Percentiles rank a stretch among this genome's conserved stretches.
These are phyloP conservation scores for Eucalyptus tenuipes DNA, from an alignment of 345 rosid genomes.

Conservation along the genomic window DNA sequence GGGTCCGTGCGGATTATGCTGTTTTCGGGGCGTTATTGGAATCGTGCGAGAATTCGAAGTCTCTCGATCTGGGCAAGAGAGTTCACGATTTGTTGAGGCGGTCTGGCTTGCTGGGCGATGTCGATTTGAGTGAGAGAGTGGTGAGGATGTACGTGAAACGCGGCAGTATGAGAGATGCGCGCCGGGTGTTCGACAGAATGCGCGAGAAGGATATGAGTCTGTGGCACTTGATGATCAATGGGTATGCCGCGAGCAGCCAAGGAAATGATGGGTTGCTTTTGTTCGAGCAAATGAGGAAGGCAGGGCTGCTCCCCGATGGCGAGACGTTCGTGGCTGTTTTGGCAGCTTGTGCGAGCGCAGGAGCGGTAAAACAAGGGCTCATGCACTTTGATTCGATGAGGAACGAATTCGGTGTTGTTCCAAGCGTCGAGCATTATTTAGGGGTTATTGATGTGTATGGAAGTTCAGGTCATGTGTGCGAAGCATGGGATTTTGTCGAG, in stretches of 20 bases:
- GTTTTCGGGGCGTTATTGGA: slow-evolving; percentile 23
- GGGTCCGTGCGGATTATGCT: slow-evolving; percentile 14
- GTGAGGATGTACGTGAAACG: slow-evolving; percentile 16
- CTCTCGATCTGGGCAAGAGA: slow-evolving; percentile 19
- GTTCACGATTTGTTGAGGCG: slow-evolving; percentile 20
- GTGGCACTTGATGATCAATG: slow-evolving; percentile 34
- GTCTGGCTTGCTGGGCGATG: slow-evolving; percentile 12
- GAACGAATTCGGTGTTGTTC: slow-evolving; percentile 17
- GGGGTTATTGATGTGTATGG: slow-evolving; percentile 28
- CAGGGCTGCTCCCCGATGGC: slow-evolving; percentile 3
- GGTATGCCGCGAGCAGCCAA: slow-evolving; percentile 24
- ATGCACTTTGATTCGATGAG: slow-evolving; percentile 25
- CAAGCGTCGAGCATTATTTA: slow-evolving; percentile 23
- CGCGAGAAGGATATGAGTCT: slow-evolving; percentile 14
- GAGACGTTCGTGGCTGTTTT: slow-evolving; percentile 22
- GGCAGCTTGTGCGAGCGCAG: slow-evolving; percentile 29
- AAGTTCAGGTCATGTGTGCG: slow-evolving; percentile 23
- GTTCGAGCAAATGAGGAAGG: slow-evolving; percentile 30
- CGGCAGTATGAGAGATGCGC: slow-evolving; percentile 24
- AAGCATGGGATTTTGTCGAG: slow-evolving; percentile 39
- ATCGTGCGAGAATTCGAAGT: slow-evolving; percentile 13
- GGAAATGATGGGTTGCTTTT: slow-evolving; percentile 27
- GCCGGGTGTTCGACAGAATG: slow-evolving; percentile 48
- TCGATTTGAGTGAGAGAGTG: slow-evolving; percentile 15
- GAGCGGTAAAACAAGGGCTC: slow-evolving; percentile 18